phyloP scores from a whole-genome alignment of 2,329 filamentous ascomycete species.

The Didymella exigua region DNA sequence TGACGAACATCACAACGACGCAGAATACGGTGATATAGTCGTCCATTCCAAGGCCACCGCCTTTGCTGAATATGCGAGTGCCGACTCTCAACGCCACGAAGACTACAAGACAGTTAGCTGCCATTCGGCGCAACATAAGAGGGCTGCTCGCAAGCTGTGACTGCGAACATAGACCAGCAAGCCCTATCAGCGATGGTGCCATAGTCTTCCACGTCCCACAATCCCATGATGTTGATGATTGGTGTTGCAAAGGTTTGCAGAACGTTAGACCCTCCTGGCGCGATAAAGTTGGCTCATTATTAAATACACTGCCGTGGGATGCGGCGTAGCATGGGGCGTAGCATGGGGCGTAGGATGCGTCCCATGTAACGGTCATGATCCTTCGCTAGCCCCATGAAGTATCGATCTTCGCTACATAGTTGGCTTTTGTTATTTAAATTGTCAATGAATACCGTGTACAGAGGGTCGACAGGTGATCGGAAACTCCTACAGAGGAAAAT shows the following conservation, averaged over 20 bases:
- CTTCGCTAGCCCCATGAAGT: background rate
- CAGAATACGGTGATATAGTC: conserved; percentile 4
- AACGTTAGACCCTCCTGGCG: background rate
- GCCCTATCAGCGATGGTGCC: conserved; percentile 2
- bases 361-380: conserved; percentile 1
- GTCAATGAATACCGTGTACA: background rate
- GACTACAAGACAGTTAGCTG: conserved; percentile 4
- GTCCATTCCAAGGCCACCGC: conserved; percentile 1
- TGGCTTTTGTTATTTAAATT: background rate
- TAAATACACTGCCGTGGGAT: conserved; percentile 1
- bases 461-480: background rate
- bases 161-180: conserved; percentile 1
- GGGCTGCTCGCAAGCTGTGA: conserved; percentile 1
- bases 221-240: background rate
- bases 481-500: background rate
- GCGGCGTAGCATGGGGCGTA: background rate
- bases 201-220: conserved; percentile 4
- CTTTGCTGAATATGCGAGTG: conserved; percentile 3
- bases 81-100: conserved; percentile 5
- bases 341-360: background rate
- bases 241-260: background rate
- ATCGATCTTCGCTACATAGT: background rate
- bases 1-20: conserved; percentile 1
- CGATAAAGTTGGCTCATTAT: background rate
- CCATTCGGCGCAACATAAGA: conserved; percentile 1